Evolutionary conservation across 345 rosid genomes (phyloP).

Genomic region (Luvunga scandens): DNA sequence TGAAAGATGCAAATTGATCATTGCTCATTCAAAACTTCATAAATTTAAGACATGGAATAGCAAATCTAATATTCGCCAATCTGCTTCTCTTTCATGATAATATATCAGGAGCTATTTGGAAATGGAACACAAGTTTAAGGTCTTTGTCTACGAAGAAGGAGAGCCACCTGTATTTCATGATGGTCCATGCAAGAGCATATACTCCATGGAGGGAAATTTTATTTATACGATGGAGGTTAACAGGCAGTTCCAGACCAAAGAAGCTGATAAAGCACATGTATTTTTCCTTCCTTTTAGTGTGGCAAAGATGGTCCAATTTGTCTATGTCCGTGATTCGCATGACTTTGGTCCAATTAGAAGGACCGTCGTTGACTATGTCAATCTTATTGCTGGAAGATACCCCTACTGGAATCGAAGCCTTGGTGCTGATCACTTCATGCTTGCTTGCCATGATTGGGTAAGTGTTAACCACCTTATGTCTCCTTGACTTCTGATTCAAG

Average conservation of each 20-base stretch:
- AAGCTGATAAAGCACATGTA: conserved; percentile 69
- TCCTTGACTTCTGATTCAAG: background rate
- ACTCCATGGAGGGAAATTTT: conserved; percentile 87
- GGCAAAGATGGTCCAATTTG: conserved; percentile 70
- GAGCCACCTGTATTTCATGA: conserved; percentile 83
- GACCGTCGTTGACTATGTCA: conserved; percentile 63
- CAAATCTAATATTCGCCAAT: background rate
- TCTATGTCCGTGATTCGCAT: conserved; percentile 59
- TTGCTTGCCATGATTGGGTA: conserved; percentile 94
- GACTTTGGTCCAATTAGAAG: conserved; percentile 64
- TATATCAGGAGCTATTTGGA: conserved; percentile 75
- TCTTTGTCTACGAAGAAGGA: conserved; percentile 77
- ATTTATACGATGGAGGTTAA: conserved; percentile 46
- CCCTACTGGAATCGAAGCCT: conserved; percentile 83
- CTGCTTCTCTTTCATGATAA: background rate
- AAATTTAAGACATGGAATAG: background rate
- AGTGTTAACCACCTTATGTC: background rate
- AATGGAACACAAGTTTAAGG: conserved; percentile 80
- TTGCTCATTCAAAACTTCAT: background rate
- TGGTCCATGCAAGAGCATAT: conserved; percentile 93
- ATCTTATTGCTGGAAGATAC: conserved; percentile 50
- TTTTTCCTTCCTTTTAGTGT: conserved; percentile 83
- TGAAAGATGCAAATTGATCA: background rate
- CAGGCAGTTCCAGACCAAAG: conserved; percentile 44
- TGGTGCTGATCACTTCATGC: conserved; percentile 84